Conservation (phyloP, 2,329 filamentous ascomycete genomes). For the Cordyceps cicadae region DNA sequence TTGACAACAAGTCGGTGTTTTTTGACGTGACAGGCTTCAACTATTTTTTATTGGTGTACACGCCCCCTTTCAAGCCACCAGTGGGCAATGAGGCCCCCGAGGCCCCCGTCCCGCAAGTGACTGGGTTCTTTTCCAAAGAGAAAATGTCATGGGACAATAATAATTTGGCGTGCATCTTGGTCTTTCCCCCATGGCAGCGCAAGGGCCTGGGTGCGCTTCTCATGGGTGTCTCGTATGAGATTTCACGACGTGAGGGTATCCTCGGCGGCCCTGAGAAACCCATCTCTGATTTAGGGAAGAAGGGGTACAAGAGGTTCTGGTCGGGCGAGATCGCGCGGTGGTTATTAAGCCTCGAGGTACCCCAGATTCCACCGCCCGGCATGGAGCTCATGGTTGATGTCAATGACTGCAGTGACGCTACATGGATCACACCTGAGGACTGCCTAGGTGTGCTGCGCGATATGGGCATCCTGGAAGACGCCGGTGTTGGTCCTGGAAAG, state of each 20-base stretch:
- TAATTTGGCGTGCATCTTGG: slow-evolving; percentile 89
- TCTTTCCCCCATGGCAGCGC: slow-evolving; percentile 93
- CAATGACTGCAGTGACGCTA: slow-evolving; percentile 63
- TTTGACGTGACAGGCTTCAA: slow-evolving; percentile 93
- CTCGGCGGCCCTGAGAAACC: slow-evolving; percentile 92
- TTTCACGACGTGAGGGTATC: slow-evolving; percentile 73
- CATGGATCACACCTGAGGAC: slow-evolving; percentile 80
- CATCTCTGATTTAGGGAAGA: slow-evolving; percentile 74
- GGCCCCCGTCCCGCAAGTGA: slow-evolving; percentile 39
- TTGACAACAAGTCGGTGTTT: slow-evolving; percentile 97
- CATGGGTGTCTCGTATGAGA: slow-evolving; percentile 89
- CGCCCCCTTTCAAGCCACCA: slow-evolving; percentile 29
- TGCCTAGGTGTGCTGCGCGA: slow-evolving; percentile 68
- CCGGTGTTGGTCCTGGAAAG: slow-evolving; percentile 38
- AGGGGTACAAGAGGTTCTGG: slow-evolving; percentile 82
- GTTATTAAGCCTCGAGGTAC: slow-evolving; percentile 40
- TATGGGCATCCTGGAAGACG: slow-evolving; percentile 64
- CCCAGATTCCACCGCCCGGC: slow-evolving; percentile 20
- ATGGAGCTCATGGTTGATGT: slow-evolving; percentile 52
- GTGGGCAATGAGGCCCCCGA: slow-evolving; percentile 9
- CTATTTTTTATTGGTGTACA: slow-evolving; percentile 85
- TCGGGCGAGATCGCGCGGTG: slow-evolving; percentile 72
- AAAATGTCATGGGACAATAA: slow-evolving; percentile 99
- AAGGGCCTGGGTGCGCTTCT: slow-evolving; percentile 80
- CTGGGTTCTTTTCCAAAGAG: slow-evolving; percentile 98